Percentiles rank a stretch among this genome's conserved stretches.
Conservation (phyloP, 2,329 filamentous ascomycete species). For the Karstenula rhodostoma region DNA sequence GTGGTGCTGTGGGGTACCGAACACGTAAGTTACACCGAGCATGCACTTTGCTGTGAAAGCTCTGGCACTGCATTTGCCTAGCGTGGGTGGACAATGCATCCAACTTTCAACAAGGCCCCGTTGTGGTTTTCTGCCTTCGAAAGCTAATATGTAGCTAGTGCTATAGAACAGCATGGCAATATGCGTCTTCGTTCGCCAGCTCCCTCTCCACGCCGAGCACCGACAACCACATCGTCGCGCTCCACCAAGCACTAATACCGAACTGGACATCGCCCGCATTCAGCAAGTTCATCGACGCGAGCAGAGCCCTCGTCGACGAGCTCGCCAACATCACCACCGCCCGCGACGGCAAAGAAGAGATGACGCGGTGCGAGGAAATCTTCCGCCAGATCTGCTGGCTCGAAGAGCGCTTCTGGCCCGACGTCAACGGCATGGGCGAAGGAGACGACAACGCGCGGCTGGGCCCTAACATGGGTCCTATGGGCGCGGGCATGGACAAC, state of each 20-base stretch:
- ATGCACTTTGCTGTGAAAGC: no score
- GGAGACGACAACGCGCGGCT: slow-evolving; percentile 48
- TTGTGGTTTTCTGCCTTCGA: not conserved
- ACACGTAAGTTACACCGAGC: slow-evolving; percentile 51
- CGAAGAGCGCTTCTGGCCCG: slow-evolving; percentile 59
- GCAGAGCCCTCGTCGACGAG: slow-evolving; percentile 58
- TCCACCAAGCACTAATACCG: slow-evolving; percentile 60
- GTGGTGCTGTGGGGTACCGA: slow-evolving; percentile 83
- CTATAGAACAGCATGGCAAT: slow-evolving; percentile 59
- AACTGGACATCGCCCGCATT: slow-evolving; percentile 62
- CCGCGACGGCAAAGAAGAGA: slow-evolving; percentile 58
- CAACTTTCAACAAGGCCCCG: no score
- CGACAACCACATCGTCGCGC: slow-evolving; percentile 56
- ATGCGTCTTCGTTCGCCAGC: slow-evolving; percentile 54
- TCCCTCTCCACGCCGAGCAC: slow-evolving; percentile 48
- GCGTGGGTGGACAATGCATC: no score
- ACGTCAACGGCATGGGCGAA: slow-evolving; percentile 60
- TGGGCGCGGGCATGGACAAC: slow-evolving; percentile 31
- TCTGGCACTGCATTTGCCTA: no score
- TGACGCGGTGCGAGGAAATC: slow-evolving; percentile 56
- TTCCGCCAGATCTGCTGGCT: slow-evolving; percentile 59
- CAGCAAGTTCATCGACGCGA: slow-evolving; percentile 59
- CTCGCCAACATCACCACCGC: slow-evolving; percentile 57
- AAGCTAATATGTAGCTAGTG: slow-evolving; percentile 41
- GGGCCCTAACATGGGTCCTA: slow-evolving; percentile 24